Conservation (phyloP, 495 filamentous ascomycete genomes). For the Penicillium nucicola region DNA sequence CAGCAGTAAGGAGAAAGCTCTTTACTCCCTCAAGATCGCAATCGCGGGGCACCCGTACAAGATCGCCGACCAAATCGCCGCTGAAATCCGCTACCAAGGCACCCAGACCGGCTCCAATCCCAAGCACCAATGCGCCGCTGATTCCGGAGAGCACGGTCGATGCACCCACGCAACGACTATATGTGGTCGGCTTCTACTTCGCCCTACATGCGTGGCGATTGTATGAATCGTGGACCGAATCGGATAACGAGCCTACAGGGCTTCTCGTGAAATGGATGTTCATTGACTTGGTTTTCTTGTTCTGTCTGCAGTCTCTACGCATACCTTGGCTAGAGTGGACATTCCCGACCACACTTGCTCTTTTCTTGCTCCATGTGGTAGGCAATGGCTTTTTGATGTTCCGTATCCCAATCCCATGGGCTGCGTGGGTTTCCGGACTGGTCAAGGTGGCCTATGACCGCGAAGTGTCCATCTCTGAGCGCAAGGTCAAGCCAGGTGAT, state of each 20-base stretch:
- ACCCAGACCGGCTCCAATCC: constrained; percentile 20
- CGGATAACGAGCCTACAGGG: constrained; percentile 79
- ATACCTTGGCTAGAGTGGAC: constrained; percentile 97
- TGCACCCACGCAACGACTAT: constrained; percentile 83
- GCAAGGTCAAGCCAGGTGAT: constrained; percentile 77
- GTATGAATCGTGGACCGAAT: constrained; percentile 77
- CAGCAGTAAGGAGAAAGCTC: constrained; percentile 17
- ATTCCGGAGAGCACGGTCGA: constrained; percentile 76
- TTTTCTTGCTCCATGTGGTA: constrained; percentile 66
- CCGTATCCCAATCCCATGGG: constrained; percentile 71
- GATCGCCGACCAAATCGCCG: constrained; percentile 9
- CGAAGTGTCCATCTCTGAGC: constrained; percentile 85
- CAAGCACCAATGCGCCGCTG: constrained; percentile 48
- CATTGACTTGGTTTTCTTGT: constrained; percentile 80
- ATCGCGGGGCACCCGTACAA: constrained; percentile 9
- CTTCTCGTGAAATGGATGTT: constrained; percentile 89
- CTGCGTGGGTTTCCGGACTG: constrained; percentile 63
- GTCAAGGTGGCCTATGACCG: constrained; percentile 79
- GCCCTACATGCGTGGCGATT: constrained; percentile 72
- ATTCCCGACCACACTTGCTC: constrained; percentile 59
- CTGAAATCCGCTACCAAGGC: constrained; percentile 25
- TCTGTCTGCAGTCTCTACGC: constrained; percentile 74
- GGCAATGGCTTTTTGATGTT: constrained; percentile 88
- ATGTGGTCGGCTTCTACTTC: constrained; percentile 73
- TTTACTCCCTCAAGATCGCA: constrained; percentile 32